Evolutionary conservation across 2,329 filamentous ascomycete genomes (phyloP).

Genomic region (Neoarthrinium moseri): DNA sequence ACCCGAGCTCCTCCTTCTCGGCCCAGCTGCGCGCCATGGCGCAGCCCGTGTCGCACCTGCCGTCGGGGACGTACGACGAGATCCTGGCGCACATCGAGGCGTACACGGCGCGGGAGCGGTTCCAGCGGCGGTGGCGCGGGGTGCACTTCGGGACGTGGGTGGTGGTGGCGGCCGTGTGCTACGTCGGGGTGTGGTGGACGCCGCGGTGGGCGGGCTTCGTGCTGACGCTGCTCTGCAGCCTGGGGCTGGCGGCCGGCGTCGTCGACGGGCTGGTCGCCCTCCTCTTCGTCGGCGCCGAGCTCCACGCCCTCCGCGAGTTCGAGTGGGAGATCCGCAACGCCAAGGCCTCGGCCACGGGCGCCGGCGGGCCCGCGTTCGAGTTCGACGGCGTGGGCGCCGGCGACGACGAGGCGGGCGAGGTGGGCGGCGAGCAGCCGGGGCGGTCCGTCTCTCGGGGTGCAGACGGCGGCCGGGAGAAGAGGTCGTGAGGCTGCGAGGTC

Average conservation of each 20-base stretch:
- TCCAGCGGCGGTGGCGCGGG: slow-evolving; percentile 70
- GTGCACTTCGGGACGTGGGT: slow-evolving; percentile 72
- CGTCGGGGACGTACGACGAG: slow-evolving; percentile 61
- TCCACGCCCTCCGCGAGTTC: slow-evolving; percentile 84
- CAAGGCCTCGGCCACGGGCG: slow-evolving; percentile 39
- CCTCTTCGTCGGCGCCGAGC: slow-evolving; percentile 81
- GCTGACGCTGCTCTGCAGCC: slow-evolving; percentile 74
- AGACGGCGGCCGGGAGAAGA: too few species aligned
- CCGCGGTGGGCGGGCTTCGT: slow-evolving; percentile 76
- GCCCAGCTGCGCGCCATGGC: slow-evolving; percentile 21
- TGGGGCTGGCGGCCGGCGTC: slow-evolving; percentile 73
- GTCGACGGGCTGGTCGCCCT: slow-evolving; percentile 84
- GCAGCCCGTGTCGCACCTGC: slow-evolving; percentile 31
- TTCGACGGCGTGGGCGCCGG: too few species aligned
- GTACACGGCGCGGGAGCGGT: slow-evolving; percentile 69
- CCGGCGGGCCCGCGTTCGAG: slow-evolving; percentile 20
- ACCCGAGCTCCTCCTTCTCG: slow-evolving; percentile 30
- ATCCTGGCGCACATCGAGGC: slow-evolving; percentile 69
- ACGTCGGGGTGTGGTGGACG: slow-evolving; percentile 84
- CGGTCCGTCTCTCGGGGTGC: too few species aligned
- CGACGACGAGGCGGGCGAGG: too few species aligned
- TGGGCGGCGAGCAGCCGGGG: too few species aligned
- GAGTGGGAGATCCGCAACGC: slow-evolving; percentile 86
- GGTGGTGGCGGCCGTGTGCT: slow-evolving; percentile 67
- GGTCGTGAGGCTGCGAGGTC: too few species aligned